phyloP scores from a whole-genome alignment of 2,329 filamentous ascomycete species.

The Chrysoporthe cubensis region DNA sequence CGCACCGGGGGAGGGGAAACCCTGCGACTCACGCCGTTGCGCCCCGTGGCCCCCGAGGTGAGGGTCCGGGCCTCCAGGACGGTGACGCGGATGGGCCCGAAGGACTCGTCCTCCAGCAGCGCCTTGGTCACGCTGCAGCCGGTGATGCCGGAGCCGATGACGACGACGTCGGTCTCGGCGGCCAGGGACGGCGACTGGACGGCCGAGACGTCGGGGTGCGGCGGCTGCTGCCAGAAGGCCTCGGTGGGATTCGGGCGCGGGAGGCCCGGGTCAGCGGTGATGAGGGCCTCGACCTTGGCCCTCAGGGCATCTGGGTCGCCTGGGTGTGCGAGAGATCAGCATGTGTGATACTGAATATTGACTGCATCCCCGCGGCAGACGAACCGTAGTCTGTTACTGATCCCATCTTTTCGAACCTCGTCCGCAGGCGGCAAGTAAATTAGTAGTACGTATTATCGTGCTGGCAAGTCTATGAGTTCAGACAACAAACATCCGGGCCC shows the following conservation, averaged over 20 bases:
- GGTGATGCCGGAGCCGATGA: conserved; percentile 61
- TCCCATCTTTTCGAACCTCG: not conserved
- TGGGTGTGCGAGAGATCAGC: not conserved
- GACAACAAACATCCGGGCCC: not conserved
- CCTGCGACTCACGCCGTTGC: not conserved
- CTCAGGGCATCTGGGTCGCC: not conserved
- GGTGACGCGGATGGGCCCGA: conserved; percentile 22
- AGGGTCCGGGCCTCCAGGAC: conserved; percentile 3
- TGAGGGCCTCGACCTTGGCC: conserved; percentile 4
- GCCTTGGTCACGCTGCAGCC: conserved; percentile 44
- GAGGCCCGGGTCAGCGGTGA: conserved; percentile 4
- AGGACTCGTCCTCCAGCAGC: conserved; percentile 3
- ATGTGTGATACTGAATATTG: not conserved
- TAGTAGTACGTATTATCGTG: not conserved
- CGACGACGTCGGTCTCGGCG: conserved; percentile 48
- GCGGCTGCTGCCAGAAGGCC: conserved; percentile 10
- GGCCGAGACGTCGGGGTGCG: conserved; percentile 8
- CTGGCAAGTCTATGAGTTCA: not conserved
- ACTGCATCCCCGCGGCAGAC: not conserved
- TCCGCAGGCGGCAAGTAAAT: not conserved
- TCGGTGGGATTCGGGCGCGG: conserved; percentile 7
- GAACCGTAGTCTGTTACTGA: not conserved
- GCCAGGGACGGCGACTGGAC: conserved; percentile 42
- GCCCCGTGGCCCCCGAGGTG: conserved; percentile 1
- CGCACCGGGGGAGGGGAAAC: not conserved